A percentile compares a stretch with the other conserved stretches of the same genome.
phyloP scores from a whole-genome alignment of 2,329 filamentous ascomycete species.

The Aspergillus pseudoterreus region DNA sequence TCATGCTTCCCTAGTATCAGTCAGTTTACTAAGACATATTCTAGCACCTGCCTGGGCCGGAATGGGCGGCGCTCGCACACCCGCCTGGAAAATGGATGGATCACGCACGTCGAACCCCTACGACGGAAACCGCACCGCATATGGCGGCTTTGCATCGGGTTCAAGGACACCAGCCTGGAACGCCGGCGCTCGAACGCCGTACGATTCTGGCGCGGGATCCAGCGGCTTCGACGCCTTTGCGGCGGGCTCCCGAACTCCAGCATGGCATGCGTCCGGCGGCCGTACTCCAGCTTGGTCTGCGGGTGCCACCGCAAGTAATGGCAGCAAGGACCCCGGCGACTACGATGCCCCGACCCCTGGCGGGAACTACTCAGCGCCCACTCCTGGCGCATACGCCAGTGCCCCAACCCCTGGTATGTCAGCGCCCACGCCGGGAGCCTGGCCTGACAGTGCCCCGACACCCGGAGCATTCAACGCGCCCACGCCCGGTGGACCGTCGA shows the following conservation, averaged over 20 bases:
- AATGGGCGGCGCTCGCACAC: slow-evolving; percentile 46
- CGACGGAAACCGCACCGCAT: slow-evolving; percentile 69
- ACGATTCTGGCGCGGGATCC: slow-evolving; percentile 61
- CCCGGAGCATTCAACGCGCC: slow-evolving; percentile 46
- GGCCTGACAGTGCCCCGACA: slow-evolving; percentile 44
- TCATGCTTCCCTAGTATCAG: neutral
- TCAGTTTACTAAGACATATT: slow-evolving; percentile 19
- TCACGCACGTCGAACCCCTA: slow-evolving; percentile 57
- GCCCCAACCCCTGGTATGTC: slow-evolving; percentile 69
- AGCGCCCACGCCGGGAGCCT: slow-evolving; percentile 50
- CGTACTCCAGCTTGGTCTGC: slow-evolving; percentile 45
- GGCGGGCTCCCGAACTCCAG: slow-evolving; percentile 72
- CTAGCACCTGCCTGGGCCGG: slow-evolving; percentile 42
- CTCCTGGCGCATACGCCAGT: slow-evolving; percentile 52
- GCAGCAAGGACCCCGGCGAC: slow-evolving; percentile 33
- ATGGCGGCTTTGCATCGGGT: slow-evolving; percentile 57
- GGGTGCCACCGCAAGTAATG: slow-evolving; percentile 26
- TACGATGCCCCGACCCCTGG: slow-evolving; percentile 76
- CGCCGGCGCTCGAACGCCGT: slow-evolving; percentile 69
- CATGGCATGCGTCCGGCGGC: slow-evolving; percentile 53
- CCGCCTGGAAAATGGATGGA: slow-evolving; percentile 56
- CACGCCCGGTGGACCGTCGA: slow-evolving; percentile 36
- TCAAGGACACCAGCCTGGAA: slow-evolving; percentile 71
- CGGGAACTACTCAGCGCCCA: slow-evolving; percentile 62
- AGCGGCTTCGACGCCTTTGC: slow-evolving; percentile 67